These are phyloP conservation scores for Daldinia sp. DNA, from an alignment of 2,329 filamentous ascomycete species.

Conservation along the genomic window DNA sequence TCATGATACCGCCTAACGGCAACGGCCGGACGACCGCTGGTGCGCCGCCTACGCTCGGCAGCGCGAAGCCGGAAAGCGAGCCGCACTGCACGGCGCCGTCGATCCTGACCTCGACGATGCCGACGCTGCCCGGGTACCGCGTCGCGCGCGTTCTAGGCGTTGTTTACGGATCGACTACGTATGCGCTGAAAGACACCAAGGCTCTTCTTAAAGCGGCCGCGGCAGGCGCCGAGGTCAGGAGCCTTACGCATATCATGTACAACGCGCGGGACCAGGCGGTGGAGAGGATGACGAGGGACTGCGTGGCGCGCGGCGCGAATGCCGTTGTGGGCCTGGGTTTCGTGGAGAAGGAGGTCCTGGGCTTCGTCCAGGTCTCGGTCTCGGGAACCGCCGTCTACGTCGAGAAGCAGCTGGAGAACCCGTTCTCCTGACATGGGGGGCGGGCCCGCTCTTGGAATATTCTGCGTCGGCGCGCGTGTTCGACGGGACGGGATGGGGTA, in stretches of 20 bases:
- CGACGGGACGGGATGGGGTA: background rate
- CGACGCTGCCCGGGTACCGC: slow-evolving; percentile 38
- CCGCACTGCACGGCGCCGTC: slow-evolving; percentile 37
- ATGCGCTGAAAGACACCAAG: slow-evolving; percentile 40
- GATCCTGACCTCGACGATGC: slow-evolving; percentile 37
- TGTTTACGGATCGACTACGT: slow-evolving; percentile 39
- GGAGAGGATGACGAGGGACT: slow-evolving; percentile 38
- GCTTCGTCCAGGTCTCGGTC: slow-evolving; percentile 39
- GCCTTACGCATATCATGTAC: slow-evolving; percentile 40
- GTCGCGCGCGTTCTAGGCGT: slow-evolving; percentile 34
- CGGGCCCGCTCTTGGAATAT: background rate
- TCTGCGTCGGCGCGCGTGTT: background rate
- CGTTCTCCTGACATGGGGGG: slow-evolving; percentile 22
- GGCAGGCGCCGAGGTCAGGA: slow-evolving; percentile 34
- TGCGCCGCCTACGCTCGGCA: slow-evolving; percentile 15
- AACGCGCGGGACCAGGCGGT: slow-evolving; percentile 39
- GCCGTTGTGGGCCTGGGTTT: slow-evolving; percentile 38
- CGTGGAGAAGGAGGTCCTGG: slow-evolving; percentile 38
- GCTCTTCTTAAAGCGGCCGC: slow-evolving; percentile 32
- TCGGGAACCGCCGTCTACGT: slow-evolving; percentile 41
- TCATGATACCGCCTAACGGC: slow-evolving; percentile 26
- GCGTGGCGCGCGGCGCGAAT: slow-evolving; percentile 39
- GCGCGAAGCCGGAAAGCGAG: slow-evolving; percentile 31
- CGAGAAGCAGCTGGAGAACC: slow-evolving; percentile 32
- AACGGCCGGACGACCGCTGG: slow-evolving; percentile 9